Evolutionary conservation across 306 rosid genomes (phyloP).

Genomic region (Senna tora): DNA sequence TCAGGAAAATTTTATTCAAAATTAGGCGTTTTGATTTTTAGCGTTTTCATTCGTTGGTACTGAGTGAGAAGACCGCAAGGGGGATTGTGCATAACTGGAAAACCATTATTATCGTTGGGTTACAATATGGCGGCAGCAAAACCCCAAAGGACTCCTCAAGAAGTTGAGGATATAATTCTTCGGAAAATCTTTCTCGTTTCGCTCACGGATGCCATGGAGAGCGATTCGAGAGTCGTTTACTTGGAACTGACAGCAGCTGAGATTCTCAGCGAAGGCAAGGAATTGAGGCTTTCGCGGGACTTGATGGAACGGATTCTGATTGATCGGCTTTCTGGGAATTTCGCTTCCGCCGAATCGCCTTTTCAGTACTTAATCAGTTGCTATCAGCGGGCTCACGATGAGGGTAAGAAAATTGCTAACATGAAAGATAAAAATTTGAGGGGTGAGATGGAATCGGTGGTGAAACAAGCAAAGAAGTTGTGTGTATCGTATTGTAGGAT

Average conservation of each 20-base stretch:
- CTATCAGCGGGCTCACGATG: slow-evolving; percentile 80
- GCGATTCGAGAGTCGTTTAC: slow-evolving; percentile 65
- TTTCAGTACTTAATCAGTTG: slow-evolving; percentile 76
- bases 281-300: slow-evolving; percentile 68
- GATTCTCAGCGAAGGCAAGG: slow-evolving; percentile 81
- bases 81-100: not conserved
- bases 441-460: slow-evolving; percentile 64
- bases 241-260: slow-evolving; percentile 88
- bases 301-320: slow-evolving; percentile 72
- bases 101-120: not conserved
- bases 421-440: slow-evolving; percentile 73
- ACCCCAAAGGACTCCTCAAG: slow-evolving; percentile 77
- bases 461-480: slow-evolving; percentile 73
- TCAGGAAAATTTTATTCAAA: slow-evolving; percentile 20
- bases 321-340: slow-evolving; percentile 74
- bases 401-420: slow-evolving; percentile 64
- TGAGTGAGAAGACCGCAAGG: not conserved
- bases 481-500: slow-evolving; percentile 82
- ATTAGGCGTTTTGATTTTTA: not conserved
- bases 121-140: slow-evolving; percentile 64
- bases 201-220: slow-evolving; percentile 45
- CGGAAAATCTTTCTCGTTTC: slow-evolving; percentile 79
- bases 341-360: slow-evolving; percentile 52
- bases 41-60: not conserved
- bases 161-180: slow-evolving; percentile 84